These are phyloP conservation scores for Pythium utonaiense DNA, from an alignment of 352 stramenopile genomes.

Conservation along the genomic window DNA sequence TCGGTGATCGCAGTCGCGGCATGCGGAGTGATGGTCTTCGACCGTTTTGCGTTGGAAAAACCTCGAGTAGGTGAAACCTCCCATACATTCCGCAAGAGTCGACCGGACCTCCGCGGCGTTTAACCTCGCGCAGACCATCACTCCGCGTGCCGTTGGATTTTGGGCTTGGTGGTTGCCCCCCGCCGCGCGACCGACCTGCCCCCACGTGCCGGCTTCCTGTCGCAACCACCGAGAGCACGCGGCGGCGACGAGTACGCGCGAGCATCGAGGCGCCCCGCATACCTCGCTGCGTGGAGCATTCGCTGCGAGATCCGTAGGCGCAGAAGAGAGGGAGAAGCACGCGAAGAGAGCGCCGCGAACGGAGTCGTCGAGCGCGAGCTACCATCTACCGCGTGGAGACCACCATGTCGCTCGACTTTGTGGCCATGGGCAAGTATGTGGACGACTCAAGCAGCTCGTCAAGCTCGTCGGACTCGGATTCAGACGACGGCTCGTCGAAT, in stretches of 20 bases:
- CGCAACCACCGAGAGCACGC: constrained; percentile 10
- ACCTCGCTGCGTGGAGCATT: not conserved
- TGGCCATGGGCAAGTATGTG: constrained; percentile 76
- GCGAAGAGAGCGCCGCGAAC: not conserved
- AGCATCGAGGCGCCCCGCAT: not conserved
- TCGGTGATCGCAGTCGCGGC: not conserved
- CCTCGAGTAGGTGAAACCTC: constrained; percentile 18
- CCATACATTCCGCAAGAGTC: constrained; percentile 12
- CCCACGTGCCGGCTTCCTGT: constrained; percentile 16
- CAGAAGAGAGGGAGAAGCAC: not conserved
- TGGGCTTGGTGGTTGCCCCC: constrained; percentile 1
- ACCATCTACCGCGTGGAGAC: not conserved
- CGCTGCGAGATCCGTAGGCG: not conserved
- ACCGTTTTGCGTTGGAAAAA: constrained; percentile 24
- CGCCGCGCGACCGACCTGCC: not conserved
- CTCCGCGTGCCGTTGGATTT: constrained; percentile 23
- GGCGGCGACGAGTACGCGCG: constrained; percentile 4
- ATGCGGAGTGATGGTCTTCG: constrained; percentile 28
- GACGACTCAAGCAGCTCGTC: constrained; percentile 74
- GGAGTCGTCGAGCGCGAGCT: not conserved
- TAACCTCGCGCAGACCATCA: constrained; percentile 33
- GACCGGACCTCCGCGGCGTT: constrained; percentile 5
- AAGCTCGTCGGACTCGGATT: constrained; percentile 67
- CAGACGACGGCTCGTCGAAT: constrained; percentile 41
- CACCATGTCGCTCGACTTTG: constrained; percentile 72